Percentiles rank a stretch among this genome's conserved stretches.
These are phyloP conservation scores for Starmerella bombicola DNA, from an alignment of 805 yeast species.

Conservation along the genomic window DNA sequence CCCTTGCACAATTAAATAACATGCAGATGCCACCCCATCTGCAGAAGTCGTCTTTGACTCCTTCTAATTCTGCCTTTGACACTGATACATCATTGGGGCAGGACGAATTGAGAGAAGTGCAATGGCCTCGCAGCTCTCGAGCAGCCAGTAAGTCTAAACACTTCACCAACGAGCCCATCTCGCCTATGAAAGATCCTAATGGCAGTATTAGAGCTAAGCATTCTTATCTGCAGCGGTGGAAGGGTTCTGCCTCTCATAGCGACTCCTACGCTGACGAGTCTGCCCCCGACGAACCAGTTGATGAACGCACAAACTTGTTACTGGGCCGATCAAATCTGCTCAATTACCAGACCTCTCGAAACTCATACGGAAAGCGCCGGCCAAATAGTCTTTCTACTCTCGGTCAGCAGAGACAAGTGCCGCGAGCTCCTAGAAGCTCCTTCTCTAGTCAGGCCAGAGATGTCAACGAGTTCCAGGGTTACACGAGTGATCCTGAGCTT, in stretches of 20 bases:
- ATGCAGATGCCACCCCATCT: background rate
- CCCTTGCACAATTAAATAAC: background rate
- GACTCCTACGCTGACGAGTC: background rate
- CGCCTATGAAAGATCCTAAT: conserved; percentile 11
- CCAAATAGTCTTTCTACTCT: background rate
- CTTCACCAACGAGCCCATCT: background rate
- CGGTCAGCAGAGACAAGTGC: background rate
- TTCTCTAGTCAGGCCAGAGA: background rate
- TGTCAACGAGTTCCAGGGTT: background rate
- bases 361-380: conserved; percentile 6
- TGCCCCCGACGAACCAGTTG: background rate
- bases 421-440: background rate
- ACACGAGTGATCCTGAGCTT: background rate
- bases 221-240: conserved; percentile 23
- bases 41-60: background rate
- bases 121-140: conserved; percentile 1
- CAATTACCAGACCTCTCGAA: conserved; percentile 11
- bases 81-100: background rate
- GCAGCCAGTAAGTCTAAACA: conserved; percentile 2
- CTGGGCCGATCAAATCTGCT: conserved; percentile 12
- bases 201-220: conserved; percentile 23
- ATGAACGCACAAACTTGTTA: conserved; percentile 15
- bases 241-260: conserved; percentile 7
- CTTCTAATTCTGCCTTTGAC: background rate
- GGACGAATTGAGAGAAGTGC: conserved; percentile 29